A percentile compares a stretch with the other conserved stretches of the same genome.
phyloP scores from a whole-genome alignment of 352 stramenopile species.

The Aphanomyces euteiches region DNA sequence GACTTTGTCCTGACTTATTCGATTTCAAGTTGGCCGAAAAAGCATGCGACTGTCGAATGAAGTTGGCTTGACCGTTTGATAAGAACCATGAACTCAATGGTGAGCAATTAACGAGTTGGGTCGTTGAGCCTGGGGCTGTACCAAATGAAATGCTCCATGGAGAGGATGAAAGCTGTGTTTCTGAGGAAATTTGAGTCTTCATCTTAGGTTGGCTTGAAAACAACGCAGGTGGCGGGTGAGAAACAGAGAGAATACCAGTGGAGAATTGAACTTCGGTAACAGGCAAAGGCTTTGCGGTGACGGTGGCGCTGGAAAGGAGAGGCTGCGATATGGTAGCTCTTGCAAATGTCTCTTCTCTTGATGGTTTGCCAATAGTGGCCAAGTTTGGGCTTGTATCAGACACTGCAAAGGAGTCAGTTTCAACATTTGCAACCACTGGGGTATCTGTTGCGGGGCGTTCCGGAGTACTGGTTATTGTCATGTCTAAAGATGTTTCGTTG shows the following conservation, averaged over 20 bases:
- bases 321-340: no score
- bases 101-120: background rate
- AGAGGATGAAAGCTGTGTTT: background rate
- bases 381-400: no score
- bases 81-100: slow-evolving; percentile 24
- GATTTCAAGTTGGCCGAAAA: background rate
- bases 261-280: background rate
- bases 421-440: no score
- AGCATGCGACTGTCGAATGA: slow-evolving; percentile 8
- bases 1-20: background rate
- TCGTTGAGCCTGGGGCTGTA: background rate
- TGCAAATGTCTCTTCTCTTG: no score
- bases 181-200: background rate
- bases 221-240: background rate
- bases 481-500: no score
- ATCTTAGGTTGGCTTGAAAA: background rate
- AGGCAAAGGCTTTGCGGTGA: background rate
- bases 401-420: no score
- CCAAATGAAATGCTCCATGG: slow-evolving; percentile 10
- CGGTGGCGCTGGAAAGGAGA: no score
- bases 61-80: slow-evolving; percentile 21
- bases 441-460: no score
- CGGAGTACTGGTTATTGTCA: no score
- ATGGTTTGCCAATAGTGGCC: no score
- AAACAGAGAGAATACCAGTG: background rate